A percentile compares a stretch with the other conserved stretches of the same genome.
These are phyloP conservation scores for Alternaria tenuissima DNA, from an alignment of 2,329 filamentous ascomycete species.

Conservation along the genomic window DNA sequence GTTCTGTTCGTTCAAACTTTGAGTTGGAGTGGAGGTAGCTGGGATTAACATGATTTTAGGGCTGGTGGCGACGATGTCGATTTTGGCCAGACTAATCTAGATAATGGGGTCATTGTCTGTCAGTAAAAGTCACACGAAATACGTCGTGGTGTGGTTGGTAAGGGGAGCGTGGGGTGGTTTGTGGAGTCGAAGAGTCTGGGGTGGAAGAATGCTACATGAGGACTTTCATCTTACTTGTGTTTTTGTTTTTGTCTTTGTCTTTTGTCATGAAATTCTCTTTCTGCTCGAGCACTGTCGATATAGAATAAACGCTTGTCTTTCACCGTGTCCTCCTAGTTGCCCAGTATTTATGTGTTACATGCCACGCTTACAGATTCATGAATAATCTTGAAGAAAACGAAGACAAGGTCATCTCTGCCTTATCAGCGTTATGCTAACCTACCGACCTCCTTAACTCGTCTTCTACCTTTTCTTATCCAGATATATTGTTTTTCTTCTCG, in stretches of 20 bases:
- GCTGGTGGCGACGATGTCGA: neutral
- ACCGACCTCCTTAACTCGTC: neutral
- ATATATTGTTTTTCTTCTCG: neutral
- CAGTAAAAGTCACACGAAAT: fast-evolving
- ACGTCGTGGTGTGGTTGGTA: fast-evolving
- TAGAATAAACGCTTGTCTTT: neutral
- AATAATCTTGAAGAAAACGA: neutral
- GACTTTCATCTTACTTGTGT: neutral
- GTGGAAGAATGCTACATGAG: neutral
- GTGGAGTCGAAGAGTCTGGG: neutral
- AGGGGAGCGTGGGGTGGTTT: neutral
- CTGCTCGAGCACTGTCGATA: neutral
- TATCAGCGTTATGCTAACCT: neutral
- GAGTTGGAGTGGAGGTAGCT: neutral
- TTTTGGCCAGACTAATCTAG: neutral
- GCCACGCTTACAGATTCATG: fast-evolving
- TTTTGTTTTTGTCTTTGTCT: neutral
- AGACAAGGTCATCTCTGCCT: neutral
- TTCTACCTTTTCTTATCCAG: fast-evolving
- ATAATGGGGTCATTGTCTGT: neutral
- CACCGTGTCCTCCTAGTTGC: no score
- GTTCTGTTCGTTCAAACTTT: neutral
- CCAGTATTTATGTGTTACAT: fast-evolving
- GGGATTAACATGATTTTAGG: neutral
- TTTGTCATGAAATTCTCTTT: neutral